Base-by-base conservation (phyloP, 495 filamentous ascomycete species). In the Neurospora sp. region DNA sequence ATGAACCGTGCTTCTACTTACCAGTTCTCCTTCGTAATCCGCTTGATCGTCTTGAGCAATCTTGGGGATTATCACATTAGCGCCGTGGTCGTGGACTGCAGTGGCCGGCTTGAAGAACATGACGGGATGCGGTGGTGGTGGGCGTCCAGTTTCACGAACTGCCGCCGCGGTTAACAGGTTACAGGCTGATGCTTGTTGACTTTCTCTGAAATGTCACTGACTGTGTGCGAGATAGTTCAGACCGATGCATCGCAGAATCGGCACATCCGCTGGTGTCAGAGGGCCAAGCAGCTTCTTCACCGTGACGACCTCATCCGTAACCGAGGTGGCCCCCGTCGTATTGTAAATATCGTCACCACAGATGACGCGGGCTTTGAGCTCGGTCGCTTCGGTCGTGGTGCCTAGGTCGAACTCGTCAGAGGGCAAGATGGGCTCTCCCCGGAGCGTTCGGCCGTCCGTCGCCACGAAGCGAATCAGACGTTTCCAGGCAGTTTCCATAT, bases 11-110 rank as follows among this genome's bases (percentile, higher is more conserved):
- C 18, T 18, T n/a, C 42, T 45, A 45, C 42, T 45, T 45, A 45
- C 42, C 31, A 88, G 78, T 73, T 88, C 86, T 69, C 86, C 85
- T 74, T 88, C 86, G 74, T 88, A 88, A 70, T 88, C 86, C 4
- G 81, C 83, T 72, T 85, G 83, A 12, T 82, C 77, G 70, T 86
- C 79, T 75, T 88, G 86, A 0, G 80, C 83, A 38, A 88, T 82
- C 61, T 81, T 82, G 0, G 86, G 86, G 72, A 88, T 85, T 5
- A 78, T 71, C 0, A 86, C 81, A 16, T 82, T 73, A 8, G 72
- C 75, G 9, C 78, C 76, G 69, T 86, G 85, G 73, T 84, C 85
- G 37, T 77, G 71, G 7, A 87, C 73, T 41, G 80, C 80, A 3
- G 86, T 85, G 65, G 73, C 73, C 8, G 86, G 81, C 72, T 88